Conservation (phyloP, 208 protist genomes). For the Leishmania aethiopica region DNA sequence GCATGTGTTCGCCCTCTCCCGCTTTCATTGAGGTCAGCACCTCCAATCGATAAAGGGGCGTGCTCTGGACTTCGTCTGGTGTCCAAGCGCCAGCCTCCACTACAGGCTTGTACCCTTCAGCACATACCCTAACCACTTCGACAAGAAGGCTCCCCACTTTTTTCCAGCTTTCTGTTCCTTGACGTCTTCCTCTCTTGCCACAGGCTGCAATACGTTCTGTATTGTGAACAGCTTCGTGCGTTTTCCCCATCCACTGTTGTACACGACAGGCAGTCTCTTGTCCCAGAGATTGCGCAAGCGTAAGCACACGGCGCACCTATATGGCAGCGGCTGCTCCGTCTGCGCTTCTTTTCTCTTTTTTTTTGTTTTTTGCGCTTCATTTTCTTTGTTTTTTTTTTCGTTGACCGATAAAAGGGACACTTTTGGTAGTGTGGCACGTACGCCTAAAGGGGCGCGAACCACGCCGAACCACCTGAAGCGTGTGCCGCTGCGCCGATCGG, state of each 20-base stretch:
- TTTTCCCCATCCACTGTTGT: constrained; percentile 2
- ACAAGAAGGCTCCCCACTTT: background rate
- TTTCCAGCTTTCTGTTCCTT: background rate
- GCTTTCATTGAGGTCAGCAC: background rate
- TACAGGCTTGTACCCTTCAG: background rate
- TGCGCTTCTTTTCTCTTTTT: background rate
- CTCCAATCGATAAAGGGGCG: background rate
- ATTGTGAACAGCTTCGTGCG: background rate
- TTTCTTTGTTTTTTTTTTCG: background rate
- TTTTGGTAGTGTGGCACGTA: no score
- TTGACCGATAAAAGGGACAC: no score
- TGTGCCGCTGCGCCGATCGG: no score
- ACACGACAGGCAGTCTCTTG: background rate
- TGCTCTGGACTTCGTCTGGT: background rate
- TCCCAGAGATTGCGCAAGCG: background rate
- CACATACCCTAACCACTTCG: background rate
- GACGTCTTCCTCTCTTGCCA: background rate
- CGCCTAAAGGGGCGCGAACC: no score
- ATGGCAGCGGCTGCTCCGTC: background rate
- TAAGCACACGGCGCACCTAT: background rate
- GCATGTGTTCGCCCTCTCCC: background rate
- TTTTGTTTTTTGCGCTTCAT: background rate
- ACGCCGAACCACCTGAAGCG: no score
- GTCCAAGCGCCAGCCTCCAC: background rate
- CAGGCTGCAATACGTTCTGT: background rate